Percentiles rank a stretch among this genome's conserved stretches.
Conservation (phyloP, 805 yeast genomes). For the Starmerella bombicola region DNA sequence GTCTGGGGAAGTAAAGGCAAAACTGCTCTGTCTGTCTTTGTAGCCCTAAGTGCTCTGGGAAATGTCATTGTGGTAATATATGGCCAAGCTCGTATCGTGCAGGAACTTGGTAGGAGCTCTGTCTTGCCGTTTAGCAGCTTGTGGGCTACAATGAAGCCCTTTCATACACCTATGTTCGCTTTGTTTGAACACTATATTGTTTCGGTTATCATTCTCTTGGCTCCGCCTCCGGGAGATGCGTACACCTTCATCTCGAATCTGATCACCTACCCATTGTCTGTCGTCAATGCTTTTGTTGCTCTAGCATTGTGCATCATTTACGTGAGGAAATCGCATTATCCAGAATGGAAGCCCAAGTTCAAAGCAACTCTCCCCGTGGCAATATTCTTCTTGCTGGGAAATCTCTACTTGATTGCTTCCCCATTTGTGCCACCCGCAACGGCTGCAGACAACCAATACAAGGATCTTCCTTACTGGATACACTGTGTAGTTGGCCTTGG, state of each 20-base stretch:
- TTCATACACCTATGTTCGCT: slow-evolving; percentile 61
- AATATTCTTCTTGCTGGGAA: slow-evolving; percentile 49
- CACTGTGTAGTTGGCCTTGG: slow-evolving; percentile 80
- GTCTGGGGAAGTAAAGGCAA: slow-evolving; percentile 61
- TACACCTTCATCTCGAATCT: slow-evolving; percentile 68
- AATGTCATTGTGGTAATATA: slow-evolving; percentile 70
- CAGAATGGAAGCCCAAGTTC: slow-evolving; percentile 59
- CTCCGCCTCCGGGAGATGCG: slow-evolving; percentile 82
- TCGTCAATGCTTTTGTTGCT: slow-evolving; percentile 55
- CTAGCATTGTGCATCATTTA: slow-evolving; percentile 50
- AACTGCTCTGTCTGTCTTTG: slow-evolving; percentile 64
- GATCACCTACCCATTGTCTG: slow-evolving; percentile 70
- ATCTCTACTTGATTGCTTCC: slow-evolving; percentile 56
- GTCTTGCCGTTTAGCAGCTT: slow-evolving; percentile 59
- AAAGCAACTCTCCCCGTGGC: slow-evolving; percentile 31
- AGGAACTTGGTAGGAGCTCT: slow-evolving; percentile 74
- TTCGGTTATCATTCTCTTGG: slow-evolving; percentile 58
- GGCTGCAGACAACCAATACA: slow-evolving; percentile 39
- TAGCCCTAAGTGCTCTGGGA: slow-evolving; percentile 70
- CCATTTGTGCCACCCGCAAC: slow-evolving; percentile 70
- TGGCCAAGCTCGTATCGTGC: slow-evolving; percentile 70
- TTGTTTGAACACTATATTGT: slow-evolving; percentile 65
- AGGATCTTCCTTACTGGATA: slow-evolving; percentile 59
- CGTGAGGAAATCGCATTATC: slow-evolving; percentile 23
- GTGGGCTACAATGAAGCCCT: slow-evolving; percentile 60